phyloP scores from a whole-genome alignment of 352 stramenopile species.

The Globisporangium abappressorium region DNA sequence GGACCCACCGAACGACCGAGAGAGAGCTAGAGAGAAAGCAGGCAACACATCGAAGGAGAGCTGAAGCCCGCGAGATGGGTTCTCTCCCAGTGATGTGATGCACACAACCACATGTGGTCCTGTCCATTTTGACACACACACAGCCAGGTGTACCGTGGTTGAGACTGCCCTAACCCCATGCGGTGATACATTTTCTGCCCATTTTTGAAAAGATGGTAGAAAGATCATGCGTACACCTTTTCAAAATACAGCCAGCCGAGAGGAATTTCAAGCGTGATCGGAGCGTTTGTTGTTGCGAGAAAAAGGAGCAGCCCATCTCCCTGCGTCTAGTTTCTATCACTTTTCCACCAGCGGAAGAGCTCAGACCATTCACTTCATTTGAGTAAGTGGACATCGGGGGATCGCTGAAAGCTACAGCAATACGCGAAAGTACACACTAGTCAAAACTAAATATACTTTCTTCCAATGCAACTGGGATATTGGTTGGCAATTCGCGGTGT shows the following conservation, averaged over 20 bases:
- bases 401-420: neutral
- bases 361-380: neutral
- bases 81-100: constrained; percentile 2
- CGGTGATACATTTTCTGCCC: neutral
- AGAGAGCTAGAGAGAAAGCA: neutral
- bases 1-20: neutral
- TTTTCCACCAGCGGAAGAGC: constrained; percentile 1
- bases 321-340: neutral
- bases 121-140: neutral
- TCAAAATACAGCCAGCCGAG: too few relatives aligned
- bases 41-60: neutral
- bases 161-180: too few relatives aligned
- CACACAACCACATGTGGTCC: neutral
- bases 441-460: neutral
- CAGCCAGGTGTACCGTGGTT: neutral
- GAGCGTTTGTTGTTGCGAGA: constrained; percentile 4
- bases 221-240: too few relatives aligned
- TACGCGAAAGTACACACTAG: neutral
- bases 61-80: neutral
- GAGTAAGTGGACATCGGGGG: neutral
- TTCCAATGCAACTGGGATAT: neutral
- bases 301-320: neutral
- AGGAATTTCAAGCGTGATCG: neutral
- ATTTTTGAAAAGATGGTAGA: neutral
- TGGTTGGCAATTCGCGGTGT: neutral